Evolutionary conservation across 2,329 filamentous ascomycete species (phyloP).

Genomic region (Septoria linicola): DNA sequence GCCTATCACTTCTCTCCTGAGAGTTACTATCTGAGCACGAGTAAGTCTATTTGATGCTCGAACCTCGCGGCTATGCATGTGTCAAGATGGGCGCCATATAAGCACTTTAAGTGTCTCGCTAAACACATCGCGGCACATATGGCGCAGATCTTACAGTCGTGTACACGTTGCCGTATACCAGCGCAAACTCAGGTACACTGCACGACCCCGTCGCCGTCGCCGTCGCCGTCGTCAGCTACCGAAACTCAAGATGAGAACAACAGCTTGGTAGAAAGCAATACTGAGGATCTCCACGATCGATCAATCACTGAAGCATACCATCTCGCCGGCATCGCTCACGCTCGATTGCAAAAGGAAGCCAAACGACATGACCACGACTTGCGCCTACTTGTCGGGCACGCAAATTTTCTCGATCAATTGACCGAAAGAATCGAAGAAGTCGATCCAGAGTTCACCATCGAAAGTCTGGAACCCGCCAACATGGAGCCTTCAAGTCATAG

Average conservation of each 20-base stretch:
- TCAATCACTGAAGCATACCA: slow-evolving; percentile 5
- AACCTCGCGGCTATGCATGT: neutral
- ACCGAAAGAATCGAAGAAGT: slow-evolving; percentile 6
- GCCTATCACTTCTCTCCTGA: neutral
- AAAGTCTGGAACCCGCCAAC: neutral
- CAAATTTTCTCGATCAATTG: slow-evolving; percentile 10
- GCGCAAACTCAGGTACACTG: neutral
- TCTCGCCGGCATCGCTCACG: slow-evolving; percentile 7
- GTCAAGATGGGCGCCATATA: neutral
- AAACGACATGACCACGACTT: slow-evolving; percentile 8
- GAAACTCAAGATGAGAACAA: neutral
- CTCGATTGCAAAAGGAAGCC: slow-evolving; percentile 4
- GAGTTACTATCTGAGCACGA: neutral
- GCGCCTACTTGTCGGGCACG: slow-evolving; percentile 9
- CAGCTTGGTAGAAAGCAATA: neutral
- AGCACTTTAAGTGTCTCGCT: neutral
- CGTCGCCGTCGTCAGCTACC: neutral
- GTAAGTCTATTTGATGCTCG: neutral
- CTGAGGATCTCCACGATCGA: neutral
- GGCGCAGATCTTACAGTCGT: neutral
- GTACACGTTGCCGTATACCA: neutral
- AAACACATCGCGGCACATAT: neutral
- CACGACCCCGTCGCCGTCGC: too few relatives aligned
- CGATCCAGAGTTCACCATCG: slow-evolving; percentile 3
- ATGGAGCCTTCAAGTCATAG: neutral